A percentile compares a stretch with the other conserved stretches of the same genome.
phyloP scores from a whole-genome alignment of 2,329 filamentous ascomycete genomes.

The Nothophaeocryptopus gaeumannii region DNA sequence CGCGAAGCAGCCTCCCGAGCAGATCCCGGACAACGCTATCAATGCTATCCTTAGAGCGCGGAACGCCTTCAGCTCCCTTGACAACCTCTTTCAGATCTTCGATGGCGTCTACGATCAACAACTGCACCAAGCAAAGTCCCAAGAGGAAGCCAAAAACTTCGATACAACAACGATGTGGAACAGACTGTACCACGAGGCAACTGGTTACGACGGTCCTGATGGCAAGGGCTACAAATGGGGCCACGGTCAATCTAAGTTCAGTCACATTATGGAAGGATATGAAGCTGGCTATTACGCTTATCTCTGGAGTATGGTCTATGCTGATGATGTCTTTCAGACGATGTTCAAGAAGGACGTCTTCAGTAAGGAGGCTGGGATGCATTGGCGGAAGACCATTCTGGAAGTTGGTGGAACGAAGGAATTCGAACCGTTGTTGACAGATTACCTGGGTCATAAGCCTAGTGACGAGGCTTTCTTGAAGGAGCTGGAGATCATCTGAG shows the following conservation, averaged over 20 bases:
- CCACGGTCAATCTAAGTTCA: constrained; percentile 2
- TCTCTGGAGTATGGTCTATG: constrained; percentile 7
- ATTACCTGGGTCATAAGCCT: constrained; percentile 7
- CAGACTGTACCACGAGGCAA: background rate
- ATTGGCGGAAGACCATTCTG: constrained; percentile 3
- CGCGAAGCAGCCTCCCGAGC: constrained; percentile 2
- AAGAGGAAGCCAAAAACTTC: constrained; percentile 4
- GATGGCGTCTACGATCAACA: constrained; percentile 1
- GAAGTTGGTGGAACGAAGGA: constrained; percentile 10
- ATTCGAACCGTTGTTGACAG: background rate
- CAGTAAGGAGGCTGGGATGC: background rate
- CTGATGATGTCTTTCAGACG: constrained; percentile 9
- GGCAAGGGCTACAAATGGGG: constrained; percentile 2
- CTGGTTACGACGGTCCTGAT: background rate
- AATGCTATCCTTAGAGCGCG: background rate
- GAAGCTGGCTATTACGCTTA: constrained; percentile 10
- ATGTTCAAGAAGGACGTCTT: constrained; percentile 6
- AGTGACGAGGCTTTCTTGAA: constrained; percentile 9
- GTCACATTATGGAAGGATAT: constrained; percentile 10
- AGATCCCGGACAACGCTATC: constrained; percentile 5
- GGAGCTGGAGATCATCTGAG: background rate
- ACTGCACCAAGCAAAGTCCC: background rate
- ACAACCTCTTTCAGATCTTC: constrained; percentile 2
- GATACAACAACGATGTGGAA: constrained; percentile 2
- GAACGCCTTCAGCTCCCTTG: background rate